phyloP scores from a whole-genome alignment of 2,329 filamentous ascomycete genomes.

The Pseudopyricularia javanii region DNA sequence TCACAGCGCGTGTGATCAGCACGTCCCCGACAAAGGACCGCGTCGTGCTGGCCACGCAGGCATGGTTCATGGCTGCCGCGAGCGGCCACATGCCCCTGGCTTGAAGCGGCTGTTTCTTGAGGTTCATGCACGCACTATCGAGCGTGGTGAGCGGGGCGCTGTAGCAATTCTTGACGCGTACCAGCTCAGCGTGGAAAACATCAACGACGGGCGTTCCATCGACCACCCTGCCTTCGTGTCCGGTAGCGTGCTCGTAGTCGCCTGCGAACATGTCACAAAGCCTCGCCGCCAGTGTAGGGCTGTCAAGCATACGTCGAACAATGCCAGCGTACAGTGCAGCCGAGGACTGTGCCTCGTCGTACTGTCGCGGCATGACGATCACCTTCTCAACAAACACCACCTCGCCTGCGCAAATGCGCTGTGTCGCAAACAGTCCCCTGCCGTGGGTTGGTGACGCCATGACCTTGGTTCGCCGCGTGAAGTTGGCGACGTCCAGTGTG shows the following conservation, averaged over 20 bases:
- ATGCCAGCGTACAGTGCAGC: constrained; percentile 28
- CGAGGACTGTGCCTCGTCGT: constrained; percentile 24
- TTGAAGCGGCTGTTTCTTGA: constrained; percentile 1
- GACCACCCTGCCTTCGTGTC: constrained; percentile 17
- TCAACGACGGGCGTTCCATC: constrained; percentile 23
- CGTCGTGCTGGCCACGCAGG: constrained; percentile 17
- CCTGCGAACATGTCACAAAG: constrained; percentile 18
- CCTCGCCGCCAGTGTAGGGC: constrained; percentile 16
- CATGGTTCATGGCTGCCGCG: constrained; percentile 16
- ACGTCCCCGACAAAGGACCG: constrained; percentile 18
- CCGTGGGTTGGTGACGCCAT: constrained; percentile 20
- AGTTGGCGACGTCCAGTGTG: constrained; percentile 20
- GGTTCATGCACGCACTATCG: constrained; percentile 8
- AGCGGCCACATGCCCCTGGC: constrained; percentile 18
- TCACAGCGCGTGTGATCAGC: constrained; percentile 19
- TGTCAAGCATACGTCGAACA: constrained; percentile 24
- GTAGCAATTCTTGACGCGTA: constrained; percentile 28
- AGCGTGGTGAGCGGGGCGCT: constrained; percentile 18
- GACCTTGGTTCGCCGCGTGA: constrained; percentile 18
- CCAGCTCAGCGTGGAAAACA: constrained; percentile 24
- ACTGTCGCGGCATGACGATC: constrained; percentile 25
- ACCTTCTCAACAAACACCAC: constrained; percentile 30
- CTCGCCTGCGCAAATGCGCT: constrained; percentile 22
- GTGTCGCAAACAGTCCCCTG: constrained; percentile 27
- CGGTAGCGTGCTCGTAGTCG: constrained; percentile 15